Base-by-base conservation (phyloP, 2,329 filamentous ascomycete genomes). In the Emergomyces orientalis region DNA sequence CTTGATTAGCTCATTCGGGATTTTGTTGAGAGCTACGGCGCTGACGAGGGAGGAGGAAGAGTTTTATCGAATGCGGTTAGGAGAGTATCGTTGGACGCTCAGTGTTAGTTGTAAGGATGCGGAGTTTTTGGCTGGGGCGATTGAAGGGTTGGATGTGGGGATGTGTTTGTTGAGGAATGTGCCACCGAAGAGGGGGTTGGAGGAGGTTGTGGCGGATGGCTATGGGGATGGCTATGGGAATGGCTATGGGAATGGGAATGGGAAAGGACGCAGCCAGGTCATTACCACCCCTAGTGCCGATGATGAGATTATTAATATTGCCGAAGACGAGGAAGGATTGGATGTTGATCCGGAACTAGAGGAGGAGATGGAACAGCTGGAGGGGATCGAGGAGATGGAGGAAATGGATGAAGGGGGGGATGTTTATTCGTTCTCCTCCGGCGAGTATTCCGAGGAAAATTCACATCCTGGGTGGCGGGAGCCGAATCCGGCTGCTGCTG, bases 41-140 rank as follows among this genome's bases (percentile, higher is more conserved):
- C 91, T 91, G 0, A 91, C 89, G 0, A 83, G 86, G 58, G 91
- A 97, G 72, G 93, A 97, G 75, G 90, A 90, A 0, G 90, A 94
- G 39, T 97, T 96, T 82, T 99, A 97, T 76, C 86, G 90, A 45
- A 84, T 89, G 14, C 82, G 93, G 0, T 77, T 97, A 27, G 87
- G 86, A 64, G 93, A 99, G 76, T 97, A 97, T 72, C 85, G 91
- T 59, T 99, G 93, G 93, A 97, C 93, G 11, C 80, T 97, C 62
- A 88, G 88, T 9, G 92, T 97, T 57, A 92, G 88, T 75, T 87
- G 86, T 54, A 90, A 91, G 73, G 86, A 88, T 57, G 84, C 83
- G 13, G 77, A 73, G 60, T 78, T 78, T 67, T 69, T 78, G 65
- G 64, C 74, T 66, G 90, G 90, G 68, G 88, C 88, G n/a, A 87